These are phyloP conservation scores for Chytridium lagenaria DNA, from an alignment of 371 early-diverging fungal species.

Conservation along the genomic window DNA sequence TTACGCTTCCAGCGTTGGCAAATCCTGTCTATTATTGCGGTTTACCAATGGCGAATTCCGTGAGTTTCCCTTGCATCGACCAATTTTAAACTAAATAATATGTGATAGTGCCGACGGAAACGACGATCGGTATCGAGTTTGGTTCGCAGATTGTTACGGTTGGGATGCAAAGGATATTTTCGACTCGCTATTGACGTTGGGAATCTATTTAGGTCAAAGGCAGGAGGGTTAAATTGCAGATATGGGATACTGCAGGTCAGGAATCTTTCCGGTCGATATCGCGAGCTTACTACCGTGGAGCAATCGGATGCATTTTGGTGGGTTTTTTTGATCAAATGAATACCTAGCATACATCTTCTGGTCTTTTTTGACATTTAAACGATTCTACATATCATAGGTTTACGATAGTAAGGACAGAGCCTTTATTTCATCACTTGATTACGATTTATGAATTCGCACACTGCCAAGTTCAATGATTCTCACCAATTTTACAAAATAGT, in stretches of 20 bases:
- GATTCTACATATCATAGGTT: slow-evolving; percentile 11
- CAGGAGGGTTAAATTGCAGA: slow-evolving; percentile 85
- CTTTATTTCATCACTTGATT: background rate
- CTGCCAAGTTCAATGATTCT: background rate
- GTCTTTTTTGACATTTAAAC: too few species aligned
- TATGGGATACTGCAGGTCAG: slow-evolving; percentile 97
- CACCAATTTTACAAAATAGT: slow-evolving; percentile 14
- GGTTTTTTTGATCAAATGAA: background rate
- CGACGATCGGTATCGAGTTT: slow-evolving; percentile 39
- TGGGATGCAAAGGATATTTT: background rate
- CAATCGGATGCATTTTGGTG: slow-evolving; percentile 89
- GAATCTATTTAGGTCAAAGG: slow-evolving; percentile 21
- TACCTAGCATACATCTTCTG: too few species aligned
- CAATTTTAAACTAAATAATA: background rate
- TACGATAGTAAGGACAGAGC: slow-evolving; percentile 19
- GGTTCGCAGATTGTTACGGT: slow-evolving; percentile 38
- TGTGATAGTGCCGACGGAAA: slow-evolving; percentile 32
- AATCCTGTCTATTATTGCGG: slow-evolving; percentile 39
- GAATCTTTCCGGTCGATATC: slow-evolving; percentile 93
- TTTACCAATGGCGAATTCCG: slow-evolving; percentile 40
- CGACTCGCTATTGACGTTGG: background rate
- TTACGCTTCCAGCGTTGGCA: slow-evolving; percentile 26
- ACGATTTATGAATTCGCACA: background rate
- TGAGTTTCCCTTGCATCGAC: background rate
- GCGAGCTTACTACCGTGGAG: slow-evolving; percentile 96